Conservation (phyloP, 148 eudicot genomes). For the Limonium bicolor region DNA sequence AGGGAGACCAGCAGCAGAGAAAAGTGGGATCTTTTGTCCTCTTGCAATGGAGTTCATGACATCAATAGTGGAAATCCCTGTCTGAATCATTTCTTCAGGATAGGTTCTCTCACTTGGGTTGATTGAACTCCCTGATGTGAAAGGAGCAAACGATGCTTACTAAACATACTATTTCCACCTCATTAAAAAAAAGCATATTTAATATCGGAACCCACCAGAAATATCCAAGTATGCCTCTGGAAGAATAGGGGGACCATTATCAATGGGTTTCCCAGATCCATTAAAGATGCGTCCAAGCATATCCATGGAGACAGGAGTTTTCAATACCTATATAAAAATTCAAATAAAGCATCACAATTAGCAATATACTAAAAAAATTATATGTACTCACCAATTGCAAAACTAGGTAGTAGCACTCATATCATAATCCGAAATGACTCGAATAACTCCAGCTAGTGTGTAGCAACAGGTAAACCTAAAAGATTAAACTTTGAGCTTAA, state of each 20-base stretch:
- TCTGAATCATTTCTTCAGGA: constrained; percentile 99
- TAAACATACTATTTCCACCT: neutral
- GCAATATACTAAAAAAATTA: neutral
- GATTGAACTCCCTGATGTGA: constrained; percentile 80
- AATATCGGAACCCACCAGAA: constrained; percentile 73
- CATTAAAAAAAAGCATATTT: neutral
- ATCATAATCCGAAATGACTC: no score
- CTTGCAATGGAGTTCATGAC: constrained; percentile 99
- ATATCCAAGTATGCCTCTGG: constrained; percentile 98
- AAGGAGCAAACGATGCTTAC: no score
- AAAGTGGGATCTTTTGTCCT: constrained; percentile 97
- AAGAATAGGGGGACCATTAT: constrained; percentile 94
- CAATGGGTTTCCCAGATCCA: constrained; percentile 98
- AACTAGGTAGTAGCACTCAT: no score
- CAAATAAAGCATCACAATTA: neutral
- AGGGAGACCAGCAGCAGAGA: constrained; percentile 99
- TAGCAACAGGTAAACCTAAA: no score
- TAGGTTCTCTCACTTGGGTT: constrained; percentile 99
- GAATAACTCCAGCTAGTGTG: no score
- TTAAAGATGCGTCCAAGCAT: constrained; percentile 99
- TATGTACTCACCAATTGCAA: neutral
- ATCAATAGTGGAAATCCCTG: constrained; percentile 97
- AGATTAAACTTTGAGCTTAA: no score
- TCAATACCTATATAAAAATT: constrained; percentile 44
- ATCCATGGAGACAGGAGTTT: constrained; percentile 95